Base-by-base conservation (phyloP, 2,329 filamentous ascomycete genomes). In the Pyrenophora seminiperda region DNA sequence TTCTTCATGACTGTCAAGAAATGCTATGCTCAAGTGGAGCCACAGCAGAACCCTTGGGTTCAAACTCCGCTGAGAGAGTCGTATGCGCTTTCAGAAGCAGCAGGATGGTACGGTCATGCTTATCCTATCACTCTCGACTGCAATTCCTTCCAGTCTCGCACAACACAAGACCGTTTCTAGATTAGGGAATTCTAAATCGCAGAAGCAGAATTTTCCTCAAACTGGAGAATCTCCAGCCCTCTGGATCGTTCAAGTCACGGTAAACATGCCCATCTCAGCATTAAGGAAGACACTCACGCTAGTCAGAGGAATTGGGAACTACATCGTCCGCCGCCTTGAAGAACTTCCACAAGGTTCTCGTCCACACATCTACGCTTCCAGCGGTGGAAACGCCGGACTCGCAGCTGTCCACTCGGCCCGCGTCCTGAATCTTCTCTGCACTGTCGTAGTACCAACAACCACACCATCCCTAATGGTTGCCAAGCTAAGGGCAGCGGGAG, bases 301-400 rank as follows among this genome's bases (percentile, higher is more conserved):
- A 30, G 59, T 64, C 32, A 69, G 66, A 59, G 89, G 88, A 22
- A 83, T 93, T 54, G 89, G 89, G 41, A 83, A 89, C 71, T 81
- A 89, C 68, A 86, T 91, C 69, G 79, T 85, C 43, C 76, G 78
- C 58, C 66, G 70, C 42, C 74, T 77, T 14, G 71, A 73, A 47
- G 66, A 68, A 66, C 72, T 57, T 62, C 75, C 54, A 58, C 29
- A 55, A 34, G 58, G 56, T 50, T 55, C 58, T n/a, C 47, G 63
- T 33, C 61, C 61, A 2, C 88, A 89, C 76, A 93, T 94, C 80
- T 94, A 90, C 76, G 88, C 83, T 66, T 88, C 87, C 10, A 89
- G 85, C 2, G 90, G 89, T 50, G 91, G 91, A 49, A 96, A 96
- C 67, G 91, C 91, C 2, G 91, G 91, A 1, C 83, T 96, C 3